A percentile compares a stretch with the other conserved stretches of the same genome.
Conservation (phyloP, 352 stramenopile species). For the Blastocystis sp. region DNA sequence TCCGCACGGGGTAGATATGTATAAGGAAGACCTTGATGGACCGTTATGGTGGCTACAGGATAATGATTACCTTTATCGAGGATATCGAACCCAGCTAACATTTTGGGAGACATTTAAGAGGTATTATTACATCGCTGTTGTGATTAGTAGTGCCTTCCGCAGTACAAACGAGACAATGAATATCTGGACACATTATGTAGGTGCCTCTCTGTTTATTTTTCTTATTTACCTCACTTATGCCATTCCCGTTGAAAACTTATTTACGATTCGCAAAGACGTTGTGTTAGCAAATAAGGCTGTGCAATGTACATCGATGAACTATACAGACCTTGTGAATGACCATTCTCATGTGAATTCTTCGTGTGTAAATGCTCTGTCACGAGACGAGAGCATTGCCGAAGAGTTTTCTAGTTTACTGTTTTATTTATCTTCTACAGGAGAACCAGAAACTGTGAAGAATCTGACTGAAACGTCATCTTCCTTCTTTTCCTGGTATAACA, state of each 20-base stretch:
- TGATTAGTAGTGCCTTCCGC: constrained; percentile 37
- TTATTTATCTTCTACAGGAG: constrained; percentile 2
- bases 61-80: constrained; percentile 57
- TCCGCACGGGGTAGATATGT: constrained; percentile 55
- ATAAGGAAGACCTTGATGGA: constrained; percentile 61
- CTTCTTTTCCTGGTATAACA: constrained; percentile 17
- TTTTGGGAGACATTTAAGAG: constrained; percentile 53
- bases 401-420: constrained; percentile 42
- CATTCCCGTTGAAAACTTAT: constrained; percentile 57
- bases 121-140: background rate
- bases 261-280: constrained; percentile 12
- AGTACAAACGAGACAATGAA: constrained; percentile 61
- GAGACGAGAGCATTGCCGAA: constrained; percentile 22
- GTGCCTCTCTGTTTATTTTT: constrained; percentile 44
- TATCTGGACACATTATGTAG: constrained; percentile 55
- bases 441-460: background rate
- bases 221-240: constrained; percentile 58
- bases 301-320: constrained; percentile 36
- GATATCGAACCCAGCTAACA: constrained; percentile 47
- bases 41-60: constrained; percentile 38
- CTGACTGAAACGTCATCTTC: background rate
- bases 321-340: constrained; percentile 49
- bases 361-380: background rate
- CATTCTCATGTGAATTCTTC: constrained; percentile 18
- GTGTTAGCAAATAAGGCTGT: background rate